These are phyloP conservation scores for Hamigera avellanea DNA, from an alignment of 495 filamentous ascomycete genomes.

Conservation along the genomic window DNA sequence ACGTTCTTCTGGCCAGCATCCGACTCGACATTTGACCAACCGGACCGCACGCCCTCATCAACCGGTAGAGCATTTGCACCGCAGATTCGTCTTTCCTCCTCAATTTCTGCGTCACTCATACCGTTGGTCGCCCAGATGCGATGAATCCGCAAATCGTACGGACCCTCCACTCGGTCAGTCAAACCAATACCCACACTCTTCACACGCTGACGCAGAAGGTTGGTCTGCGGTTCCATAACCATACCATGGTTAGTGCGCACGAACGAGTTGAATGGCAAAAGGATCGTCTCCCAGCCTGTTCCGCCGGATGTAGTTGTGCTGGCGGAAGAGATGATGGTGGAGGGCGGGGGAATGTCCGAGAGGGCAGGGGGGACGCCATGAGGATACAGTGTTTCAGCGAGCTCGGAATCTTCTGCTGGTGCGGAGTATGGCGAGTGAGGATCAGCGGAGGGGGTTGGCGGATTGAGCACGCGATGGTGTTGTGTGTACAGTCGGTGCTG, in stretches of 20 bases:
- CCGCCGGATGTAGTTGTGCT: constrained; percentile 32
- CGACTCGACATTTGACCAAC: constrained; percentile 11
- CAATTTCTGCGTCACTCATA: constrained; percentile 27
- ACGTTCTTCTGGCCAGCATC: background rate
- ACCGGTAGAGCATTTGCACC: constrained; percentile 29
- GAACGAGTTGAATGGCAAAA: constrained; percentile 84
- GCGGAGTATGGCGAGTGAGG: constrained; percentile 9
- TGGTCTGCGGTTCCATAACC: constrained; percentile 82
- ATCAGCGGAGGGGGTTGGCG: constrained; percentile 3
- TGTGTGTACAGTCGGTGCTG: constrained; percentile 84
- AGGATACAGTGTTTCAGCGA: constrained; percentile 14
- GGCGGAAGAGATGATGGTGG: constrained; percentile 25
- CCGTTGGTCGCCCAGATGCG: constrained; percentile 59
- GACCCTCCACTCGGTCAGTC: constrained; percentile 76
- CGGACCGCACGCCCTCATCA: constrained; percentile 28
- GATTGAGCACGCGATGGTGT: constrained; percentile 30
- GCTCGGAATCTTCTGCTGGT: constrained; percentile 8
- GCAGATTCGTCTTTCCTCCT: constrained; percentile 31
- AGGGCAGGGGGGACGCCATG: constrained; percentile 21
- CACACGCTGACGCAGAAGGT: constrained; percentile 74
- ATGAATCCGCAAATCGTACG: constrained; percentile 63
- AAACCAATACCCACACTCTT: constrained; percentile 76
- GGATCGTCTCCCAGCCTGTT: constrained; percentile 85
- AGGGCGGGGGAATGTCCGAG: constrained; percentile 28
- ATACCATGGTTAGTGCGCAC: constrained; percentile 87